Evolutionary conservation across 2,329 filamentous ascomycete species (phyloP), one percentile per base, ranked within the genome.

Genomic region (Capronia americana): DNA sequence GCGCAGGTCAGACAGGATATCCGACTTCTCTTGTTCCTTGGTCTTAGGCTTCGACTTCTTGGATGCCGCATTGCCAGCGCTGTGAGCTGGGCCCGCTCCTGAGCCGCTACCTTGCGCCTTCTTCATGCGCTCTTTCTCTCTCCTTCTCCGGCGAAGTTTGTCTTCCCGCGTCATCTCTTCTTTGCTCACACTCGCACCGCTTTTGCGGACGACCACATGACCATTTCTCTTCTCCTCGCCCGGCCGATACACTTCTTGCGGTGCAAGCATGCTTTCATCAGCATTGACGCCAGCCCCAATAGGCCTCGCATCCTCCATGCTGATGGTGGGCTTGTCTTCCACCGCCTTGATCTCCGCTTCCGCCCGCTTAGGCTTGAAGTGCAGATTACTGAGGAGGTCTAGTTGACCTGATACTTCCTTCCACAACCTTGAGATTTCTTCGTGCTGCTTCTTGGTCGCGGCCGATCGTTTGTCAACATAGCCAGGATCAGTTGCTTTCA

Each of bases 261-360:
- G 95, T 54, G 95, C 95, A 67, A 99, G 86, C 82, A 90, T 90
- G 74, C 89, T 91, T 28, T 75, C 75, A 54, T 85, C 86, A 61
- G 87, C 87, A 14, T 84, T 84, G 65, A 93, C 87, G 50, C 90
- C 92, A 74, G 89, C 88, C 51, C 91, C 91, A 17, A 90, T 90
- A 7, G 95, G 94, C 73, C 96, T 90, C 1, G 93, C 94, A 75
- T 99, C 95, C 81, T 99, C 95, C 91, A 98, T 96, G 71, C 87
- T 86, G 70, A 98, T 89, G 3, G 92, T 92, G n/a, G 93, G 92
- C 3, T 95, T 92, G 79, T 98, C 94, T 28, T 92, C 86, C 38
- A 97, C 90, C 63, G 97, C 91, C 51, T 92, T 93, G 69, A 99
- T 87, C 54, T 87, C 87, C n/a, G 92, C 88, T 59, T 90, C 90